These are phyloP conservation scores for Cytospora schulzeri DNA, from an alignment of 2,329 filamentous ascomycete species.

Conservation along the genomic window DNA sequence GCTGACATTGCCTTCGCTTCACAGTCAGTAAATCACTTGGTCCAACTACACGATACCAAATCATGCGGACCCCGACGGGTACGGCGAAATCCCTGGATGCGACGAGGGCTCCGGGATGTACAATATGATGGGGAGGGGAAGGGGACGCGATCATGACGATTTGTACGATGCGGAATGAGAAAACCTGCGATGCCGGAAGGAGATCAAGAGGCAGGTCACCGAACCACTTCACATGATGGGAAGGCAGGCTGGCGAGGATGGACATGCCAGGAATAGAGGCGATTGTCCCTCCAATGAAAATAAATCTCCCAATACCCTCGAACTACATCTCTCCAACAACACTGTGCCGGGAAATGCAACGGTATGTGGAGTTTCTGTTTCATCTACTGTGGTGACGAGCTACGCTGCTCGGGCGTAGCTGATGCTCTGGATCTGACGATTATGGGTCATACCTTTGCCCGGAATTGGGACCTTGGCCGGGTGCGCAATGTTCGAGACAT, in stretches of 20 bases:
- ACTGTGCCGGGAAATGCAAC: not conserved
- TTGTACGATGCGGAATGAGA: not conserved
- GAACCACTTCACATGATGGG: not conserved
- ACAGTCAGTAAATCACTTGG: constrained; percentile 2
- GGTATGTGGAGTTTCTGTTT: too few relatives aligned
- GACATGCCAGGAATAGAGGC: not conserved
- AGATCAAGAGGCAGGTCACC: not conserved
- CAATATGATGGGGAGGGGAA: not conserved
- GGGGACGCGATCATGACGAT: not conserved
- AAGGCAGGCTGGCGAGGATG: not conserved
- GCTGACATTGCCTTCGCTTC: not conserved
- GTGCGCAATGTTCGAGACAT: too few relatives aligned
- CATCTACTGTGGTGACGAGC: too few relatives aligned
- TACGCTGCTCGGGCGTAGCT: too few relatives aligned
- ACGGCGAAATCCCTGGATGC: not conserved
- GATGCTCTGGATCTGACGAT: too few relatives aligned
- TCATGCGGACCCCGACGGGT: not conserved
- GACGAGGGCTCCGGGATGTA: constrained; percentile 1
- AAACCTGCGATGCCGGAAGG: not conserved
- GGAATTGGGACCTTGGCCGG: too few relatives aligned
- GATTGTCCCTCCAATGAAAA: not conserved
- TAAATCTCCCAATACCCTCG: not conserved
- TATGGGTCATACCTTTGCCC: too few relatives aligned
- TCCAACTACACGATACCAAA: not conserved
- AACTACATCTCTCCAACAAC: not conserved